A percentile compares a stretch with the other conserved stretches of the same genome.
Evolutionary conservation across 1,284 basidiomycete genomes (phyloP).

Genomic region (Pholiota adiposa): DNA sequence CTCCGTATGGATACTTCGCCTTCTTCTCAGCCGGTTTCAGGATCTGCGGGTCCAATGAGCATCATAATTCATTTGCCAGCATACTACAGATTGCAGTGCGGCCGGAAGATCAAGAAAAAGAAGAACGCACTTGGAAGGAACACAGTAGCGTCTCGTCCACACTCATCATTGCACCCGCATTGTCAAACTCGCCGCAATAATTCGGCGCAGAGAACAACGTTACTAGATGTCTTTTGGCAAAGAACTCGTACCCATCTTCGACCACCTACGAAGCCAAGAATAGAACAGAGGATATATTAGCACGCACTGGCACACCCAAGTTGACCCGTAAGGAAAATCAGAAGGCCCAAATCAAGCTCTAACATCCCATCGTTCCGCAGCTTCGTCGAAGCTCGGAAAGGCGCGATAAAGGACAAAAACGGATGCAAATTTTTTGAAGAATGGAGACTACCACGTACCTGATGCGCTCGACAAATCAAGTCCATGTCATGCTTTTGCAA

Average conservation of each 20-base stretch:
- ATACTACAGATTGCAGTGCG: no score
- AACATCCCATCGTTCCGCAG: neutral
- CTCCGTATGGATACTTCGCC: slow-evolving; percentile 87
- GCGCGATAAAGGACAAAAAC: slow-evolving; percentile 7
- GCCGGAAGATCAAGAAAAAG: neutral
- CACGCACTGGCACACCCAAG: neutral
- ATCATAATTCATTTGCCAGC: neutral
- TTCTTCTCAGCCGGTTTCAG: slow-evolving; percentile 99
- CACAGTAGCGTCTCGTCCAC: slow-evolving; percentile 98
- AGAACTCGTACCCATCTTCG: slow-evolving; percentile 99
- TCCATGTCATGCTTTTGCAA: slow-evolving; percentile 99
- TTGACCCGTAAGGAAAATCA: slow-evolving; percentile 1
- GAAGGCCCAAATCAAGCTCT: neutral
- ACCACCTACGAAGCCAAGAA: slow-evolving; percentile 69
- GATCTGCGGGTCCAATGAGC: slow-evolving; percentile 60
- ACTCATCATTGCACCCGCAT: slow-evolving; percentile 99
- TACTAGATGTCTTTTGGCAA: slow-evolving; percentile 96
- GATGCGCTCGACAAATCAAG: slow-evolving; percentile 97
- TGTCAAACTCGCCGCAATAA: slow-evolving; percentile 99
- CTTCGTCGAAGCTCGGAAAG: neutral
- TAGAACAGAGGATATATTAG: slow-evolving; percentile 11
- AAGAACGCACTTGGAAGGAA: slow-evolving; percentile 88
- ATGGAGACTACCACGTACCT: slow-evolving; percentile 56
- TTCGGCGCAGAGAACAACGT: slow-evolving; percentile 98
- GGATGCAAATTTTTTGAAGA: no score